A percentile compares a stretch with the other conserved stretches of the same genome.
These are phyloP conservation scores for Amaranthus palmeri DNA, from an alignment of 148 eudicot genomes.

Conservation along the genomic window DNA sequence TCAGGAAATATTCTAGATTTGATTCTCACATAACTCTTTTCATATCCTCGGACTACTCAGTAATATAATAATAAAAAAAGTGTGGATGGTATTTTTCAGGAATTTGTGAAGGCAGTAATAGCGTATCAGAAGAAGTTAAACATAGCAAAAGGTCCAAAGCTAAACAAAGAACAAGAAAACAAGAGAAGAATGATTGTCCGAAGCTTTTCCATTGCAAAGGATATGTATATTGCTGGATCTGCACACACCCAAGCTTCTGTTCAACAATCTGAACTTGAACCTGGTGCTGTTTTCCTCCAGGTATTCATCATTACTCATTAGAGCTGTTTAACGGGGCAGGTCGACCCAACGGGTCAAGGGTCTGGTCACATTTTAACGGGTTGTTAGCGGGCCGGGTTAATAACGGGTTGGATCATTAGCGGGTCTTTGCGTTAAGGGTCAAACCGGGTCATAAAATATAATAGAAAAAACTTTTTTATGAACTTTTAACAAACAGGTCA, in stretches of 20 bases:
- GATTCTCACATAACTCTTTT: background rate
- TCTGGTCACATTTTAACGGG: too few species aligned
- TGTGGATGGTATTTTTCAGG: slow-evolving; percentile 17
- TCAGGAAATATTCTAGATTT: too few species aligned
- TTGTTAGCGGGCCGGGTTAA: too few species aligned
- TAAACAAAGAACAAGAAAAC: slow-evolving; percentile 40
- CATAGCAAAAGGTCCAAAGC: slow-evolving; percentile 27
- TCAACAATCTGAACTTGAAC: slow-evolving; percentile 33
- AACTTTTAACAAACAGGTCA: too few species aligned
- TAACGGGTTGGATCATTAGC: too few species aligned
- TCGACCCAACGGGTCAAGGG: too few species aligned
- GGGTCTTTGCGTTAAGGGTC: too few species aligned
- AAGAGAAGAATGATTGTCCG: slow-evolving; percentile 40
- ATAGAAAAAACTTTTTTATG: too few species aligned
- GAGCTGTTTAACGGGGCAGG: background rate
- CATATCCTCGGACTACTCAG: too few species aligned
- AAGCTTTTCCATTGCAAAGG: slow-evolving; percentile 42
- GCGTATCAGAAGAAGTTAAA: slow-evolving; percentile 38
- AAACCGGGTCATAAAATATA: too few species aligned
- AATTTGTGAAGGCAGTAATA: slow-evolving; percentile 48
- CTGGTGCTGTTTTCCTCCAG: slow-evolving; percentile 42
- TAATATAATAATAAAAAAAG: too few species aligned
- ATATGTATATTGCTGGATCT: slow-evolving; percentile 31
- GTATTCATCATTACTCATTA: background rate
- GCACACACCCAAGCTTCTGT: background rate